Percentiles rank a stretch among this genome's conserved stretches.
Evolutionary conservation across 768 basidiomycete species (phyloP).

Genomic region (Melanogaster broomeanus): DNA sequence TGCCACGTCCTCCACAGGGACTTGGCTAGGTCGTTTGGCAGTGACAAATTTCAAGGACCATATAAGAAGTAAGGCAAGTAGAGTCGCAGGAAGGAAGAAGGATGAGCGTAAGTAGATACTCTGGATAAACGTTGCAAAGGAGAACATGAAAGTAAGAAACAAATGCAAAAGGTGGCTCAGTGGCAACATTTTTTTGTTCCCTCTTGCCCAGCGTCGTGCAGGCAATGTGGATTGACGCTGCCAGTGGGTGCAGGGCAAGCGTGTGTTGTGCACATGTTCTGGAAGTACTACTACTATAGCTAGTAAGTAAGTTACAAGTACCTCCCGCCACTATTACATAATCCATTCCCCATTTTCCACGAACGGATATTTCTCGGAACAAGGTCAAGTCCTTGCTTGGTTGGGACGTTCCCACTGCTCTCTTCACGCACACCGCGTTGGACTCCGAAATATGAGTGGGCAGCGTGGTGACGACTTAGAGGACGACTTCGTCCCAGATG

Average conservation of each 20-base stretch:
- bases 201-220: slow-evolving; percentile 7
- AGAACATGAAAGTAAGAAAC: slow-evolving; percentile 9
- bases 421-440: slow-evolving; percentile 7
- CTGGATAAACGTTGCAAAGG: slow-evolving; percentile 12
- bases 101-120: background rate
- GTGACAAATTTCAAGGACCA: slow-evolving; percentile 3
- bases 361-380: too few relatives aligned
- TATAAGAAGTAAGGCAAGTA: slow-evolving; percentile 8
- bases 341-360: background rate
- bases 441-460: slow-evolving; percentile 22
- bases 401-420: slow-evolving; percentile 4
- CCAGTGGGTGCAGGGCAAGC: background rate
- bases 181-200: slow-evolving; percentile 7
- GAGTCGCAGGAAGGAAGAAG: slow-evolving; percentile 1
- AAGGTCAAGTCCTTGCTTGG: too few relatives aligned
- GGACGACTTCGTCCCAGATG: slow-evolving; percentile 78
- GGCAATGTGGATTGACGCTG: background rate
- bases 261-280: slow-evolving; percentile 33
- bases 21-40: background rate
- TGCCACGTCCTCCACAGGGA: background rate
- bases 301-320: too few relatives aligned
- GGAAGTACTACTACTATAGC: too few relatives aligned
- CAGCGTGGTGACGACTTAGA: slow-evolving; percentile 78
- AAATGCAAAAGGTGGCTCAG: background rate
- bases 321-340: too few relatives aligned